Conservation (phyloP, 2,329 filamentous ascomycete genomes). For the Tolypocladium amazonense region DNA sequence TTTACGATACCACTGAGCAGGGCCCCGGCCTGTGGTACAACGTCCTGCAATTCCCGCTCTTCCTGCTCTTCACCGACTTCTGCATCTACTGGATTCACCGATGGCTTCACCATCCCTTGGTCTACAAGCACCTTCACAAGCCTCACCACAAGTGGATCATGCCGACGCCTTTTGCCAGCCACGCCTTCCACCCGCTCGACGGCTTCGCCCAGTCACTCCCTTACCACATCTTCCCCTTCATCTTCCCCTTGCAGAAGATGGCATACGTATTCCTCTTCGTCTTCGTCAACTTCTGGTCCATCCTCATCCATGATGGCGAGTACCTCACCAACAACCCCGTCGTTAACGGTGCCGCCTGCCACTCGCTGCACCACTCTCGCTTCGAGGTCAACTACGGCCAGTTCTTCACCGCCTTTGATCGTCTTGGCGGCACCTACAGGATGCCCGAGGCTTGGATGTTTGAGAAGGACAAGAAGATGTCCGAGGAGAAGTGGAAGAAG, state of each 20-base stretch:
- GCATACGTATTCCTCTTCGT: conserved; percentile 78
- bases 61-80: conserved; percentile 80
- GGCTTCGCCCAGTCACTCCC: conserved; percentile 82
- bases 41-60: conserved; percentile 74
- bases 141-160: conserved; percentile 99
- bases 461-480: conserved; percentile 76
- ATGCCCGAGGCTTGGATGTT: conserved; percentile 81
- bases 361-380: conserved; percentile 59
- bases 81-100: conserved; percentile 90
- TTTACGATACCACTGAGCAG: conserved; percentile 72
- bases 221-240: conserved; percentile 86
- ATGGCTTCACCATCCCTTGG: conserved; percentile 63
- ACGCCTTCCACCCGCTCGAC: conserved; percentile 91
- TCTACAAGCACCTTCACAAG: conserved; percentile 88
- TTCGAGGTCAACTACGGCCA: conserved; percentile 72
- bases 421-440: conserved; percentile 76
- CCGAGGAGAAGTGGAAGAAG: conserved; percentile 64
- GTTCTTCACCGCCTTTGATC: conserved; percentile 87
- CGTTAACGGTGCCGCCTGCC: conserved; percentile 90
- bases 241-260: conserved; percentile 88
- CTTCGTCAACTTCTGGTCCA: conserved; percentile 95
- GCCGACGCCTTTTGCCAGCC: conserved; percentile 85
- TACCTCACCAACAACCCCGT: conserved; percentile 85
- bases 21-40: conserved; percentile 73
- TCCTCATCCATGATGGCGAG: conserved; percentile 93